Base-by-base conservation (phyloP, 257 asterid species). In the Orobanche coerulescens region DNA sequence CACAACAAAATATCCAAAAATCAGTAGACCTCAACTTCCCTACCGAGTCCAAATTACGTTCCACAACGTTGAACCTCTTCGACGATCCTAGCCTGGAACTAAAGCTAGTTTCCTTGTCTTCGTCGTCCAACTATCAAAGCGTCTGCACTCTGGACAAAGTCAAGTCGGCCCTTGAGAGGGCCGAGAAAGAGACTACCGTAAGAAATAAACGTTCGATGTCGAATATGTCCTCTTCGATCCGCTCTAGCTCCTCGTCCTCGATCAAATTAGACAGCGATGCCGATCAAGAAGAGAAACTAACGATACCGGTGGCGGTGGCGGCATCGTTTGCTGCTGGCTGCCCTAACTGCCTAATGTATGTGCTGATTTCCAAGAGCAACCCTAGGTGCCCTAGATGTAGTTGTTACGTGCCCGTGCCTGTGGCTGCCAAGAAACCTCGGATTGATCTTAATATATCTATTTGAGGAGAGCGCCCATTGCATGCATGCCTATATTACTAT, bases 111-210 rank as follows among this genome's bases (percentile, higher is more conserved):
- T 67, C 85, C 0, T 65, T 75, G 1, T 16, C 83, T 0, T 52
- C 95, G 0, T 40, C 85, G 1, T 49, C 80, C 3, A 64, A 46
- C 13, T 79, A 81, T 74, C 85, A 75, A 15, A 90, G 95, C 28
- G 94, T 90, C 0, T 90, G 97, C 87, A 90, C 97, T 11, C 78
- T 90, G 0, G 96, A 90, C 74, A 90, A 87, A 47, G 96, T 90
- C 28, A 84, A 83, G 68, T 90, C 79, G 0, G 97, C 97, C 0
- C 85, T 90, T 0, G 95, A 80, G 66, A 78, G 94, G 68, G 94
- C 83, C 0, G 95, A 85, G 76, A 87, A 76, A 62, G 88, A 81
- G 58, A 70, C 80, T 6, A 67, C 30, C 14, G 42, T 31, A 6
- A 76, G 77, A 62, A 90, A 87, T n/a, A n/a, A n/a, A 49, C 82